phyloP scores from a whole-genome alignment of 306 rosid species.

The Acacia confusa region DNA sequence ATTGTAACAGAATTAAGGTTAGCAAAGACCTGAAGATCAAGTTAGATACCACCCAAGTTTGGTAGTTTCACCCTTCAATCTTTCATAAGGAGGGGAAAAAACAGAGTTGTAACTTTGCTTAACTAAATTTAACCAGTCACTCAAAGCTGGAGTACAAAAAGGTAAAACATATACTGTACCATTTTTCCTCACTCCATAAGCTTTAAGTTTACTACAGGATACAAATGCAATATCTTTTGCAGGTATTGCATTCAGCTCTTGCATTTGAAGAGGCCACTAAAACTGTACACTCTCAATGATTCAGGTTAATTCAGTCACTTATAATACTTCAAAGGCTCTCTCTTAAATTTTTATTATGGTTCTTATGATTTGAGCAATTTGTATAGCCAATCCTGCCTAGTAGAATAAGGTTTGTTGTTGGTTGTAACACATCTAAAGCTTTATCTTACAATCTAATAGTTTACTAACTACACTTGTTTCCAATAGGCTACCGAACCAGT shows the following conservation, averaged over 20 bases:
- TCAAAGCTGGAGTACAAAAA: background rate
- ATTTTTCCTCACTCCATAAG: background rate
- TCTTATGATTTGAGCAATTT: no score
- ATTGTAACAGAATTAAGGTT: background rate
- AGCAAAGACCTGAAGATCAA: background rate
- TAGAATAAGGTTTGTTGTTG: no score
- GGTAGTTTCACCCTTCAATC: background rate
- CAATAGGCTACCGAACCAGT: background rate
- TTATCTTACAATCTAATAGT: background rate
- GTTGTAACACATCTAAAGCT: background rate
- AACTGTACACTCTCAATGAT: background rate
- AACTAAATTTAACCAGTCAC: background rate
- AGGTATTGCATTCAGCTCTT: background rate
- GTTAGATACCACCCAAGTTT: background rate
- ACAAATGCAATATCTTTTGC: background rate
- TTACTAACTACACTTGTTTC: slow-evolving; percentile 2
- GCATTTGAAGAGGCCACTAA: background rate
- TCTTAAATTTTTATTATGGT: slow-evolving; percentile 1
- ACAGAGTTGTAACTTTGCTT: background rate
- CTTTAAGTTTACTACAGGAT: background rate
- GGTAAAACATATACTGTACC: background rate
- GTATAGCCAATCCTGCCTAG: no score
- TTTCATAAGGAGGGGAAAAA: background rate
- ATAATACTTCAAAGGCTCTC: background rate
- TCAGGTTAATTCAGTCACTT: slow-evolving; percentile 19